These are phyloP conservation scores for Orbilia quercus DNA, from an alignment of 2,329 filamentous ascomycete genomes.

Conservation along the genomic window DNA sequence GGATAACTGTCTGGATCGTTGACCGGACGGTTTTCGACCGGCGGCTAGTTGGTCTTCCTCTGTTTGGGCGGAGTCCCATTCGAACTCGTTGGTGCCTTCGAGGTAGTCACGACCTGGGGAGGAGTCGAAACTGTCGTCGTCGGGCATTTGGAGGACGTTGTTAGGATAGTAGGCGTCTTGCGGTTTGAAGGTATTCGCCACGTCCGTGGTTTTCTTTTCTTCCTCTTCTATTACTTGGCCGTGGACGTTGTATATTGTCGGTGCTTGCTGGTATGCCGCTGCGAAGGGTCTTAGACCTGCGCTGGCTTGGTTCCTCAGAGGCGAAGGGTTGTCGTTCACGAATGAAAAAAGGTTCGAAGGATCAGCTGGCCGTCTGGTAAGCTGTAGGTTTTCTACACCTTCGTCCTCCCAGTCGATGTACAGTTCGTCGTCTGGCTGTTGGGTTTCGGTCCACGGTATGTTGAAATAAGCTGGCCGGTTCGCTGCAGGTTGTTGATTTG, in stretches of 20 bases:
- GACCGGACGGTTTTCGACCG: conserved; percentile 10
- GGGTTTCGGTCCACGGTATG: background rate
- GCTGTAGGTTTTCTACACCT: background rate
- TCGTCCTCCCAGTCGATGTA: background rate
- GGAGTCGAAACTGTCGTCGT: background rate
- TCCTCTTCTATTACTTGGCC: conserved; percentile 11
- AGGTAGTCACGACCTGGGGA: conserved; percentile 1
- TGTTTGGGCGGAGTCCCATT: background rate
- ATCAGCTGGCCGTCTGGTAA: background rate
- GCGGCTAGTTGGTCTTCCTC: conserved; percentile 11
- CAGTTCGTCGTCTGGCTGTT: background rate
- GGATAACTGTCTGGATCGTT: background rate
- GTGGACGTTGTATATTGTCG: background rate
- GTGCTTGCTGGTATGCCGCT: background rate
- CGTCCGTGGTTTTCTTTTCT: conserved; percentile 10
- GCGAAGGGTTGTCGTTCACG: background rate
- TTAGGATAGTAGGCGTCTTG: background rate
- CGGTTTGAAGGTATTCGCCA: background rate
- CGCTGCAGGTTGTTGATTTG: background rate
- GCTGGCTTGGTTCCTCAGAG: background rate
- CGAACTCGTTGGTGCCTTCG: conserved; percentile 17
- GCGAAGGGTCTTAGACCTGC: background rate
- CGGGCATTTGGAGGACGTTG: background rate
- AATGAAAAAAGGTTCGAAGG: too few relatives aligned
- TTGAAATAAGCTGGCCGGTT: background rate